phyloP scores from a whole-genome alignment of 225 moss, liverwort and hornwort genomes.

The Anthoceros angustus region DNA sequence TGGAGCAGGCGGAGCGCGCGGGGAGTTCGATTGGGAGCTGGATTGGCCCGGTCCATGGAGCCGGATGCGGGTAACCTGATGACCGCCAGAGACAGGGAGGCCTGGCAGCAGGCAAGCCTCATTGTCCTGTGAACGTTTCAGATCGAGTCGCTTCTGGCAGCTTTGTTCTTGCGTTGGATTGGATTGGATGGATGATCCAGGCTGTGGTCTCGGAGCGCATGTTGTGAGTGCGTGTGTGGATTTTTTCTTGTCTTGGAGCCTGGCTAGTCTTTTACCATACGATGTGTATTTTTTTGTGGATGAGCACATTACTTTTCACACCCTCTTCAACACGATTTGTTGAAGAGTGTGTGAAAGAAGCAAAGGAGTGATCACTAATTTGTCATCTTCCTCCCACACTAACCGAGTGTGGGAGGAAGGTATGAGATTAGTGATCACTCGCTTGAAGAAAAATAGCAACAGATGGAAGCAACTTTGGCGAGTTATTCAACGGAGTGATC shows the following conservation, averaged over 20 bases:
- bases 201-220: not conserved
- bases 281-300: not conserved
- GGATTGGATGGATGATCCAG: not conserved
- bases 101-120: constrained; percentile 52
- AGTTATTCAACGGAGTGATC: constrained; percentile 83
- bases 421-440: constrained; percentile 70
- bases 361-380: not conserved
- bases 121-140: constrained; percentile 68
- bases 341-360: not conserved
- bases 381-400: not conserved
- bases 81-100: constrained; percentile 58
- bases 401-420: constrained; percentile 42
- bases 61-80: constrained; percentile 27
- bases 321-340: not conserved
- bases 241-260: too few relatives aligned
- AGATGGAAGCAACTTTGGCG: constrained; percentile 99
- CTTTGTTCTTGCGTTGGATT: not conserved
- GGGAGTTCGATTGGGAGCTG: constrained; percentile 22
- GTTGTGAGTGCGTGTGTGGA: too few relatives aligned
- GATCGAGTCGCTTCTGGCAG: not conserved
- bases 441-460: constrained; percentile 95
- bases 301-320: not conserved
- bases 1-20: constrained; percentile 97
- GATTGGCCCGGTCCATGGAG: constrained; percentile 18
- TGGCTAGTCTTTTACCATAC: constrained; percentile 25